Base-by-base conservation (phyloP, 1,284 basidiomycete species). In the Lignosus rhinocerotis region DNA sequence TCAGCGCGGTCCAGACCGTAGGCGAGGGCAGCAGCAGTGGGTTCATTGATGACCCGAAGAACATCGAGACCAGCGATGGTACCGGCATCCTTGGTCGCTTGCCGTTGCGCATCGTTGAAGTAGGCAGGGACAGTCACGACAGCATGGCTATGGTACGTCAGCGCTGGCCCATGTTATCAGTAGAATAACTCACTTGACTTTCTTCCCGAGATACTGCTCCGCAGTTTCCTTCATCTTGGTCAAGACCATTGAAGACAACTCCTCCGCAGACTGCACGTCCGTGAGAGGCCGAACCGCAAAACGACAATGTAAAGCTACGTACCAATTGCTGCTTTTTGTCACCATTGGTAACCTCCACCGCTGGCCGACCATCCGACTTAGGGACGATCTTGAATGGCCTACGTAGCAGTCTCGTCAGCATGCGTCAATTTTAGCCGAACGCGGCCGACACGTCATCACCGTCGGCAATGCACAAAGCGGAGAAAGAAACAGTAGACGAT, bases 21-120 rank as follows among this genome's bases (percentile, higher is more conserved):
- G 1, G 96, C 96, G 53, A 99, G 87, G 36, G 96, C 96, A 54
- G 96, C 96, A 53, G 96, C 96, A 25, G 96, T 98, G 30, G 96
- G 96, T 79, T 99, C 96, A 77, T 98, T 98, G 80, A 99, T 98
- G 64, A 99, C 94, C 74, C 96, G 94, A 54, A 98, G 88, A 49
- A 99, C 96, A 43, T 98, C 94, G 25, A 99, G 86, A 70, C 96
- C 96, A 45, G 96, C 95, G 69, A 98, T 98, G 72, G 93, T 88
- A 75, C 96, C 96, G 55, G 97, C 95, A 68, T 98, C 91, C 80
- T 98, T 98, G 64, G 96, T 99, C 14, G 97, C 96, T 80, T 97
- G 95, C 66, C 96, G 90, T 77, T 99, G 96, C 33, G 96, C 94
- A 75, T 99, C 97, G 76, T 99, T 99, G 85, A 98, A 98, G 80